Conservation (phyloP, 1,284 basidiomycete genomes). For the Caloboletus firmus region DNA sequence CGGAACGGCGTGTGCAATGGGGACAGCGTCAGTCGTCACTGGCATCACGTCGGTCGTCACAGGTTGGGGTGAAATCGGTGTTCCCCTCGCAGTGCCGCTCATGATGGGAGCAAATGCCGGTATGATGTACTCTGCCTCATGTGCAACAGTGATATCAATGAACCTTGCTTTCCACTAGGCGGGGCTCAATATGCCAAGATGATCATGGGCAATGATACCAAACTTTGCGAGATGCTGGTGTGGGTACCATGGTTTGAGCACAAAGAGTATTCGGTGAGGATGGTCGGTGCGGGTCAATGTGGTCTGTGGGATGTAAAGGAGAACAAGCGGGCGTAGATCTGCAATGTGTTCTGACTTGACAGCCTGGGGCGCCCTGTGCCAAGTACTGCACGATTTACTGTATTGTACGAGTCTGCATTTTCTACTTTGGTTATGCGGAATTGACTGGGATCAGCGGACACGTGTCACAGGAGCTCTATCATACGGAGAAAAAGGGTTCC, state of each 20-base stretch:
- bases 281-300: neutral
- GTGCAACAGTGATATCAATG: neutral
- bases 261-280: conserved; percentile 22
- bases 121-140: conserved; percentile 1
- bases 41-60: neutral
- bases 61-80: conserved; percentile 2
- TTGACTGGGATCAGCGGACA: too few relatives aligned
- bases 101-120: conserved; percentile 15
- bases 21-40: conserved; percentile 20
- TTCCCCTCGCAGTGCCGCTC: conserved; percentile 9
- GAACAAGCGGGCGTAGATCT: conserved; percentile 10
- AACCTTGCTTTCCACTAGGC: neutral
- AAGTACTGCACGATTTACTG: too few relatives aligned
- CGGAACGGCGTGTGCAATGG: conserved; percentile 18
- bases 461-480: too few relatives aligned
- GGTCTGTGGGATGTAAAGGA: conserved; percentile 23
- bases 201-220: conserved; percentile 2
- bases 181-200: conserved; percentile 13
- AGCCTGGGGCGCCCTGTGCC: too few relatives aligned
- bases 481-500: neutral
- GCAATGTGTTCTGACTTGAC: neutral
- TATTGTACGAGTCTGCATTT: neutral
- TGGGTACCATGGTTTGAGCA: conserved; percentile 26
- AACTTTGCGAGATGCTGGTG: conserved; percentile 19
- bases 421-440: neutral